Evolutionary conservation across 1,284 basidiomycete species (phyloP), one percentile per base, ranked within the genome.

Genomic region (Ganoderma multipileum): DNA sequence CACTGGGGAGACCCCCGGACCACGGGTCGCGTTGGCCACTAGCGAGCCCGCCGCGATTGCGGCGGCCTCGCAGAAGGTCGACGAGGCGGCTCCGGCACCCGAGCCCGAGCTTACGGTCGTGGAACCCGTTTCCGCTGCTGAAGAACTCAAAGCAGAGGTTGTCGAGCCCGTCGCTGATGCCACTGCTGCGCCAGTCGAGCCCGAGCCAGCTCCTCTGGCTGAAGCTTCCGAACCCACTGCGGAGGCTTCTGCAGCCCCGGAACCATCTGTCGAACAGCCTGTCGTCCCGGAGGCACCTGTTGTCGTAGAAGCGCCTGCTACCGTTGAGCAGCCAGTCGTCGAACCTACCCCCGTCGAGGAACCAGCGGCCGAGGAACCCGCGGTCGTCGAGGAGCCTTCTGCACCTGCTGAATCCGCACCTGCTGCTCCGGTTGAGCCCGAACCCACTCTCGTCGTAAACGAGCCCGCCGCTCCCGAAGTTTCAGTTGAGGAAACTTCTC

Each of bases 1-100:
- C 26, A 74, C 80, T 16, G 81, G 81, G 7, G 79, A 79, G 55
- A 85, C 83, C 2, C 81, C 81, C 42, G 79, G 81, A 1, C 82
- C 80, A 26, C 75, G 82, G 39, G 67, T 79, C 58, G 81, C 80
- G 36, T 75, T 81, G 65, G 69, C 61, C 63, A 76, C 76, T 28
- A 78, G 78, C 66, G 78, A 78, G 65, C 74, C 76, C 38, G 74
- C 70, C 8, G 73, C 75, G 5, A 61, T 76, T 39, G 77, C 73
- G 7, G 72, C 75, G 41, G 66, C 68, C 6, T 69, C 73, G 41
- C 50, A 68, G 39, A 66, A 70, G 67, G 61, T 72, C 44, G 65
- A 71, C 64, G 64, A 72, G 41, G 71, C 69, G 11, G 64, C 62
- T 44, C 66, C 68, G 11, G 38, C 14, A 41, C 57, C 66, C 18